These are phyloP conservation scores for Apiotrichum porosum DNA, from an alignment of 1,284 basidiomycete genomes.

Conservation along the genomic window DNA sequence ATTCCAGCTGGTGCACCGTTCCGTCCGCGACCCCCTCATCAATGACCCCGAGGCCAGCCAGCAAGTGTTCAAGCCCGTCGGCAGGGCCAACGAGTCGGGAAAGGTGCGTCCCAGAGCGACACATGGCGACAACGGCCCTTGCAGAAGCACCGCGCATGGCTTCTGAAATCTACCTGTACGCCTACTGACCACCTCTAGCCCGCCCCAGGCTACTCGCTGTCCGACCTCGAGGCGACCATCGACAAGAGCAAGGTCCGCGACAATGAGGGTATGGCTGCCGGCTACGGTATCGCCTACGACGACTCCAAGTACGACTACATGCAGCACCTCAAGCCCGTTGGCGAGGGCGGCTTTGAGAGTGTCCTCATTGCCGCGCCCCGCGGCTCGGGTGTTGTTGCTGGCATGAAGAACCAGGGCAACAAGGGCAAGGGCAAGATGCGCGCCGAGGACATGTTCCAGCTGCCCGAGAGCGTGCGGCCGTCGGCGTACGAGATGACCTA, in stretches of 20 bases:
- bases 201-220: slow-evolving; percentile 49
- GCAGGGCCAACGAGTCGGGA: slow-evolving; percentile 61
- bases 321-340: slow-evolving; percentile 83
- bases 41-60: slow-evolving; percentile 86
- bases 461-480: slow-evolving; percentile 69
- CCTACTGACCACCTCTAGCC: no score
- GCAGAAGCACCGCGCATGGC: no score
- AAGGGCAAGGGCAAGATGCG: slow-evolving; percentile 35
- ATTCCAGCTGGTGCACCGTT: slow-evolving; percentile 95
- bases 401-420: slow-evolving; percentile 31
- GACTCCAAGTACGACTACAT: slow-evolving; percentile 99
- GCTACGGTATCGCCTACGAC: slow-evolving; percentile 92
- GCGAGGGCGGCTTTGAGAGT: slow-evolving; percentile 60
- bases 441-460: slow-evolving; percentile 40
- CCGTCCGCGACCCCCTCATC: slow-evolving; percentile 90
- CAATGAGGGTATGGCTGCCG: slow-evolving; percentile 74
- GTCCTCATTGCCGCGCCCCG: slow-evolving; percentile 66
- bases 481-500: slow-evolving; percentile 68
- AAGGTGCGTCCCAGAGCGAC: slow-evolving; percentile 47
- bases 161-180: no score
- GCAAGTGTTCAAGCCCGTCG: slow-evolving; percentile 80
- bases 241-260: slow-evolving; percentile 35
- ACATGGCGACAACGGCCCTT: slow-evolving; percentile 38
- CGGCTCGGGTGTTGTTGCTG: slow-evolving; percentile 36
- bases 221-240: slow-evolving; percentile 53